Evolutionary conservation across 805 yeast species (phyloP), one percentile per base, ranked within the genome.

Genomic region (Wickerhamomyces canadensis): DNA sequence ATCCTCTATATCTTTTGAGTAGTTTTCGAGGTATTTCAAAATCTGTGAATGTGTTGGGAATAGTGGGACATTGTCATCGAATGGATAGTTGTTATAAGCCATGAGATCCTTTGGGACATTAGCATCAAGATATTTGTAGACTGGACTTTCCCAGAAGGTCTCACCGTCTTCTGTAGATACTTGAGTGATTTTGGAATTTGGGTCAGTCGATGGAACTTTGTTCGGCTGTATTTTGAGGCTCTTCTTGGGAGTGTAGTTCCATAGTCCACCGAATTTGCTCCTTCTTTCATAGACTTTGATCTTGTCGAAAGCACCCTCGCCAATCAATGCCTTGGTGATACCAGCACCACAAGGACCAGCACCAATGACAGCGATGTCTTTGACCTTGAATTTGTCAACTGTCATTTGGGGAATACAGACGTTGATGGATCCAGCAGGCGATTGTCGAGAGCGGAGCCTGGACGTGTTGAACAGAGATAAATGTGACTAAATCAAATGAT

Each of bases 271-370:
- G n/a, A 72, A 54, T n/a, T 58, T 55, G 7, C 61, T 46, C 43
- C 83, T 68, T 33, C 72, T 64, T 45, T 84, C 95, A 51, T 69
- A 83, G 5, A 82, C 65, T 19, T 71, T 74, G 33, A 84, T 65
- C 31, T 57, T 51, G 24, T 66, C 60, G 44, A 72, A 71, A 4
- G 61, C 53, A 1, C 57, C 50, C 46, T 80, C 88, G 9, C 65
- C 70, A 7, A 72, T 45, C 10, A 85, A 62, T 0, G 88, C 85
- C 40, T 78, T 75, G 0, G 84, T 77, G 4, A 74, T 62, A 0
- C 80, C 85, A 16, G 80, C 60, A 0, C 91, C 94, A 31, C 76
- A 69, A 0, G 93, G 89, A 0, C 94, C 95, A 3, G 76, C 88
- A 2, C 95, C 95, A 18, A 85, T 68, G 8, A 85, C 72, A 0